phyloP scores from a whole-genome alignment of 116 monocot species.

The Papilionanthe hybrid region DNA sequence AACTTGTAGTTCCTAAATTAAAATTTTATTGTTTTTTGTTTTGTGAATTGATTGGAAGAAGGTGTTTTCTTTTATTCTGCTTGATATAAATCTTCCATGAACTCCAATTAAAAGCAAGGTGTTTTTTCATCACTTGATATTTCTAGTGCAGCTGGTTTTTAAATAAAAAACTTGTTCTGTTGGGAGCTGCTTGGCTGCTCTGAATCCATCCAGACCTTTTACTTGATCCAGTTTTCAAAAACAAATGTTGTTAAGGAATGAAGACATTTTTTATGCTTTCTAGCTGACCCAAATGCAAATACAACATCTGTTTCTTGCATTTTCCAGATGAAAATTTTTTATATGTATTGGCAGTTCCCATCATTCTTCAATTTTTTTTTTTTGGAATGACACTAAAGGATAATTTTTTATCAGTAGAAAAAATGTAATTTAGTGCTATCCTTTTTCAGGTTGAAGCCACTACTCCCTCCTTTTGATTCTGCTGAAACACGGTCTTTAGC shows the following conservation, averaged over 20 bases:
- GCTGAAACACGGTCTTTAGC: conserved; percentile 82
- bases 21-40: background rate
- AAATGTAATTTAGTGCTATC: background rate
- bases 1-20: background rate
- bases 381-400: background rate
- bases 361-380: background rate
- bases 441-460: conserved; percentile 57
- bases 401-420: background rate
- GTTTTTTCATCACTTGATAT: conserved; percentile 1
- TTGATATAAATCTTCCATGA: background rate
- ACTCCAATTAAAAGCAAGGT: background rate
- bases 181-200: background rate
- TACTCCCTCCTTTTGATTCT: conserved; percentile 91
- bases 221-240: background rate
- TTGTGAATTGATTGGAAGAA: background rate
- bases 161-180: background rate
- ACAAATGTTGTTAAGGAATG: background rate
- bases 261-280: background rate
- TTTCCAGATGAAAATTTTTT: background rate
- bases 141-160: background rate
- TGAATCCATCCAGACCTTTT: background rate
- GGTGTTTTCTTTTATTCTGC: background rate
- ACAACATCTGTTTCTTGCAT: background rate
- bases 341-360: background rate
- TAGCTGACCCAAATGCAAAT: conserved; percentile 4